Evolutionary conservation across 306 rosid species (phyloP), one percentile per base, ranked within the genome.

Genomic region (Adenanthera pavonina): DNA sequence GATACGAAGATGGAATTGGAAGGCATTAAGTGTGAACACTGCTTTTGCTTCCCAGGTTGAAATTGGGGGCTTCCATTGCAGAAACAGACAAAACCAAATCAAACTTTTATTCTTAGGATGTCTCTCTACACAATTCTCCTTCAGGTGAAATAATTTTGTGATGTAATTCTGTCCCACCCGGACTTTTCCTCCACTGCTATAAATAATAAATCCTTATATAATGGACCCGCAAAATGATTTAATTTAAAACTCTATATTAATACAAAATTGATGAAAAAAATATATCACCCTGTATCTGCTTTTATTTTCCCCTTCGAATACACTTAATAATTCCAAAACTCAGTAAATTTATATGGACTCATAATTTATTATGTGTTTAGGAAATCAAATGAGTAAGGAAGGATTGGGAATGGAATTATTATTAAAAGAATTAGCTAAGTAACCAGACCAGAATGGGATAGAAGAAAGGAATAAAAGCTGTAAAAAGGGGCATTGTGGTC

Each of bases 401-500:
- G 41, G 34, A 61, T 10, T 33, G 68, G 41, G 33, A 61, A 61
- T 1, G 68, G 68, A 33, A 61, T 33, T 3, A 61, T 25, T 25
- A 25, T 25, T 25, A 25, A 25, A 25, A 25, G 30, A 25, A 25
- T 25, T 25, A 25, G 30, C 30, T 25, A 25, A 25, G 30, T 25
- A 25, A 25, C 30, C 30, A 25, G 7, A 6, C 7, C 0, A 41
- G 7, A 61, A 17, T 61, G 68, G 68, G 46, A 25, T 3, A 20
- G 57, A 71, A 30, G 34, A 9, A 52, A 73, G 77, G 48, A 73
- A 35, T 51, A 17, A 16, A 35, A 17, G 10, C n/a, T 9, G 30
- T 53, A 14, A 33, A 30, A 19, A 78, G 79, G 91, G 90, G 89
- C 59, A 81, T 40, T 83, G 69, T 78, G 75, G 89, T 82, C 72